A percentile compares a stretch with the other conserved stretches of the same genome.
Evolutionary conservation across 176 grass and related monocot genomes (phyloP).

Genomic region (Avena eriantha): DNA sequence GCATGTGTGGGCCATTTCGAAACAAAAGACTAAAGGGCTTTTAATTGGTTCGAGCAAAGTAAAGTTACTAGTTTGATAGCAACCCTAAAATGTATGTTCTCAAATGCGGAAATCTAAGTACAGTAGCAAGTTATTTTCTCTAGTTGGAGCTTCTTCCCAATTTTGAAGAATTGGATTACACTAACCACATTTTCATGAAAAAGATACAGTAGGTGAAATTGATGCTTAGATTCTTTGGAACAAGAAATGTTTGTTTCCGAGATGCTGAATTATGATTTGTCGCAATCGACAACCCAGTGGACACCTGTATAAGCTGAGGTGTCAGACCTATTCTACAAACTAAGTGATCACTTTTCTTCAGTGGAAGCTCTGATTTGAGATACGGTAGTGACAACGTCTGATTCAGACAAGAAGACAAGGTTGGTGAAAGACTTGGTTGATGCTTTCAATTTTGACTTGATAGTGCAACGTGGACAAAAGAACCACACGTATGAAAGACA

Average conservation of each 20-base stretch:
- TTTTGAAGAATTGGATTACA: neutral
- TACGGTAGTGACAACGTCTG: slow-evolving; percentile 4
- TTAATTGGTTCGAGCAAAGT: neutral
- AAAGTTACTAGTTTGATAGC: neutral
- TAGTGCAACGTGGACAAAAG: slow-evolving; percentile 21
- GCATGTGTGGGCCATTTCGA: neutral
- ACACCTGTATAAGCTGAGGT: neutral
- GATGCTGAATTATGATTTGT: neutral
- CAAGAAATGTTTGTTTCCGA: neutral
- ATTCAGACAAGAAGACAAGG: slow-evolving; percentile 11
- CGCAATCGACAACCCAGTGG: neutral
- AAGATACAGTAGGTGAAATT: slow-evolving; percentile 22
- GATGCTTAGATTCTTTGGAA: neutral
- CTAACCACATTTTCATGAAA: neutral
- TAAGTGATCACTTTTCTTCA: slow-evolving; percentile 7
- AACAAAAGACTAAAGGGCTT: neutral
- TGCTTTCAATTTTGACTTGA: slow-evolving; percentile 27
- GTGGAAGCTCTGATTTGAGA: slow-evolving; percentile 15
- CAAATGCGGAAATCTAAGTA: neutral
- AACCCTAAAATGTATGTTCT: neutral
- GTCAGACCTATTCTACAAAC: slow-evolving; percentile 2
- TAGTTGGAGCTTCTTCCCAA: neutral
- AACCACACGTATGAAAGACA: neutral
- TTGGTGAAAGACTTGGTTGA: neutral
- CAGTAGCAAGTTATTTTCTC: neutral